These are phyloP conservation scores for Talaromyces sp. DNA, from an alignment of 2,329 filamentous ascomycete genomes.

Conservation along the genomic window DNA sequence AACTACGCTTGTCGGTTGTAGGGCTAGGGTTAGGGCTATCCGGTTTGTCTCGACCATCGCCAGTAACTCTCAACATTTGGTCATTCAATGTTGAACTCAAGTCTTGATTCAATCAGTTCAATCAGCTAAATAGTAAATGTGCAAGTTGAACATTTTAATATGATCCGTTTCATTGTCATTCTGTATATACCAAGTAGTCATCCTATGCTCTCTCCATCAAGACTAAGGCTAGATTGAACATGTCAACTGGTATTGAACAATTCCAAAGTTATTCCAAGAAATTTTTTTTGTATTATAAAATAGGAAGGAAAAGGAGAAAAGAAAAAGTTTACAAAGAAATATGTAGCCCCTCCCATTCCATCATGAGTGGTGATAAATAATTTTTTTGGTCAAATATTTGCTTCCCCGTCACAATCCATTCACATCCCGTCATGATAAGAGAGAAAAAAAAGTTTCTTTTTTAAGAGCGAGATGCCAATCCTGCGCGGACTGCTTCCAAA, in stretches of 20 bases:
- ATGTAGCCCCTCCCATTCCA: conserved; percentile 7
- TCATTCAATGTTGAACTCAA: neutral
- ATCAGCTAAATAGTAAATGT: too few relatives aligned
- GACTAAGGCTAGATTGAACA: neutral
- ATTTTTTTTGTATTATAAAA: neutral
- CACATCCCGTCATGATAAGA: conserved; percentile 3
- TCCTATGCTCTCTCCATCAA: neutral
- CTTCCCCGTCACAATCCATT: neutral
- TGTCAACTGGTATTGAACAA: neutral
- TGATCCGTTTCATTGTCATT: neutral
- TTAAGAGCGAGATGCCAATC: conserved; percentile 16
- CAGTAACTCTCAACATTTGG: neutral
- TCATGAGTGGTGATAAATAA: neutral
- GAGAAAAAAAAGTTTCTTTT: conserved; percentile 3
- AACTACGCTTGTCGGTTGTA: neutral
- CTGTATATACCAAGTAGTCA: neutral
- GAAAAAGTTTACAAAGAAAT: conserved; percentile 13
- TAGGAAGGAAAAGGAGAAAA: conserved; percentile 1
- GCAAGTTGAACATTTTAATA: neutral
- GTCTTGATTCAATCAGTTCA: too few relatives aligned
- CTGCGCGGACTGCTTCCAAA: conserved; percentile 65
- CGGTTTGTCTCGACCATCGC: neutral
- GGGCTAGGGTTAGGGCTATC: neutral
- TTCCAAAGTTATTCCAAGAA: neutral
- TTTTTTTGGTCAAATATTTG: neutral